Evolutionary conservation across 1,284 basidiomycete genomes (phyloP), one percentile per base, ranked within the genome.

Genomic region (Calocybe gambosa): DNA sequence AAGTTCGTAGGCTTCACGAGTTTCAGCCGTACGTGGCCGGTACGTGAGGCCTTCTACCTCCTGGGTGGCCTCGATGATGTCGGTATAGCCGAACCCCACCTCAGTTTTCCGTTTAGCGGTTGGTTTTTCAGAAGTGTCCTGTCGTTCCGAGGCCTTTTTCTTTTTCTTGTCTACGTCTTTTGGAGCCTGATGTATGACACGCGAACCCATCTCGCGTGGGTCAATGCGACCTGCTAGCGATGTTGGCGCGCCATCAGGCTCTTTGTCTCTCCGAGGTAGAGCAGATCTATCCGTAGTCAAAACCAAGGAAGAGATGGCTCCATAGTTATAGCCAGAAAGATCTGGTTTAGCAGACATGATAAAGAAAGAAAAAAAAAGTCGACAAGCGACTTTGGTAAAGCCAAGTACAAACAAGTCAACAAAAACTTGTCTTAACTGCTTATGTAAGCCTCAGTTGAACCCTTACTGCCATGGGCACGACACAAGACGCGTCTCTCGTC

Each of bases 81-180:
- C 90, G 0, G 85, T 74, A 54, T 90, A 93, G 13, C 85, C 85
- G 59, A 85, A 88, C 5, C 79, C 81, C 43, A 75, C 65, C 45
- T 75, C 73, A 18, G 75, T 70, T 46, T 66, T 71, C 8, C 85
- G 75, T 50, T 80, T 82, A 15, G 75, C 59, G 3, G 69, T 61
- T 43, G 75, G 70, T 55, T 77, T 78, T 59, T 87, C 82, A 4
- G 72, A 64, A 5, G 66, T 64, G 38, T 83, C 82, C 52, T 75
- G 71, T 43, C 65, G 70, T 39, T 80, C 79, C 0, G 69, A 68
- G 1, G 82, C 82, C 62, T 85, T 90, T 61, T 87, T 88, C 75
- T 93, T 93, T 78, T 93, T 95, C 80, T 95, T 95, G 45, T 93
- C 89, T n/a, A 95, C 61, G 60, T 97, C 91, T 62, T 93, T 93